phyloP scores from a whole-genome alignment of 495 filamentous ascomycete genomes.

The Hypoxylon lienhwacheense region DNA sequence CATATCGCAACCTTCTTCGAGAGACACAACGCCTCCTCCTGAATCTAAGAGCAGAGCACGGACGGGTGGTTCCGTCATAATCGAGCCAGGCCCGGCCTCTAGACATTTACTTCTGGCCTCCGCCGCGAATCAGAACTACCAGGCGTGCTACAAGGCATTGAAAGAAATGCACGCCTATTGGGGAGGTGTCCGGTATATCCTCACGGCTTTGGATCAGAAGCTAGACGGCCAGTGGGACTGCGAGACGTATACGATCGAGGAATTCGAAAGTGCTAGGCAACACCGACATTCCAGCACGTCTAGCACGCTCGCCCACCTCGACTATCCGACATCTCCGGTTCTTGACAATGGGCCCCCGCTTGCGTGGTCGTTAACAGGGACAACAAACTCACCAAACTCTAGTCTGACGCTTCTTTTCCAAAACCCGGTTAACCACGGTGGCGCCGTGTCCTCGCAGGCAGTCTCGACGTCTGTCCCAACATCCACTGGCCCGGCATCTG shows the following conservation, averaged over 20 bases:
- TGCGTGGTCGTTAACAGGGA: conserved; percentile 78
- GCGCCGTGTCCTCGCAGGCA: conserved; percentile 19
- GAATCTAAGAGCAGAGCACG: conserved; percentile 25
- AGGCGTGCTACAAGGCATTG: conserved; percentile 77
- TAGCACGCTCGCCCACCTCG: conserved; percentile 32
- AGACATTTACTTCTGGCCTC: conserved; percentile 74
- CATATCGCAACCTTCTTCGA: conserved; percentile 58
- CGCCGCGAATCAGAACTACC: conserved; percentile 77
- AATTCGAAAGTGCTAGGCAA: conserved; percentile 67
- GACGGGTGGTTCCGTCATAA: conserved; percentile 23
- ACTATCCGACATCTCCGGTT: conserved; percentile 42
- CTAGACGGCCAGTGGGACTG: conserved; percentile 82
- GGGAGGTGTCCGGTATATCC: conserved; percentile 83
- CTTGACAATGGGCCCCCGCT: conserved; percentile 55
- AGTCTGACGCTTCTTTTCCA: conserved; percentile 75
- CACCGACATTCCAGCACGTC: conserved; percentile 56
- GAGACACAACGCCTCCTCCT: conserved; percentile 49
- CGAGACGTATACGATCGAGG: conserved; percentile 73
- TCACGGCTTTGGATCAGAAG: conserved; percentile 84
- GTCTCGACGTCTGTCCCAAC: conserved; percentile 17
- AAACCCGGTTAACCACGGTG: conserved; percentile 35
- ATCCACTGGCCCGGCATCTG: conserved; percentile 38
- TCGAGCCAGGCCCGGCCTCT: conserved; percentile 54
- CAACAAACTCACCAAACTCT: conserved; percentile 77
- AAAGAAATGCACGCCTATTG: conserved; percentile 76